These are phyloP conservation scores for Sechiopsis laciniata DNA, from an alignment of 306 rosid genomes.

Conservation along the genomic window DNA sequence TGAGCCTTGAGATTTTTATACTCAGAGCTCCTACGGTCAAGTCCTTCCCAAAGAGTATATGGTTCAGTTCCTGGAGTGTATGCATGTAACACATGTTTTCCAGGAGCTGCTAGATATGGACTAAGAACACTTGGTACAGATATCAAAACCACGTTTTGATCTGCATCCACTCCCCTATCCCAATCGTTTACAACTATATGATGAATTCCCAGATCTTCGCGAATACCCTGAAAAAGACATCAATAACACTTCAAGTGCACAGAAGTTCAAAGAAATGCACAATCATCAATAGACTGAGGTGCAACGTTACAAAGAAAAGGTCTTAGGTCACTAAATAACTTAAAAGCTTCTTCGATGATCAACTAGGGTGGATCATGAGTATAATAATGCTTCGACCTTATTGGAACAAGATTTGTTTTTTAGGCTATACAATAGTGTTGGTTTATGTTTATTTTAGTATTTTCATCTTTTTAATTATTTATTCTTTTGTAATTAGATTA, in stretches of 20 bases:
- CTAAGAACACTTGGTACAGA: slow-evolving; percentile 83
- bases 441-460: no score
- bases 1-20: slow-evolving; percentile 73
- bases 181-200: slow-evolving; percentile 92
- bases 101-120: slow-evolving; percentile 69
- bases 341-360: neutral
- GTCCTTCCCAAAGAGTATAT: slow-evolving; percentile 76
- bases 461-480: no score
- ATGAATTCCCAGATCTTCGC: slow-evolving; percentile 72
- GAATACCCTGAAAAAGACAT: slow-evolving; percentile 40
- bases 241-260: neutral
- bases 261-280: neutral
- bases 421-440: no score
- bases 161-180: slow-evolving; percentile 91
- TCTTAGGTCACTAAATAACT: neutral
- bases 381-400: neutral
- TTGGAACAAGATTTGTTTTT: no score
- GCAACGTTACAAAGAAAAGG: neutral
- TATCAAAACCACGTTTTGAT: slow-evolving; percentile 88
- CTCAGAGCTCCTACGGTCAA: slow-evolving; percentile 65
- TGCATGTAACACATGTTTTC: slow-evolving; percentile 85
- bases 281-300: neutral
- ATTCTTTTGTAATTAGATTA: no score
- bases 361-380: neutral
- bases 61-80: slow-evolving; percentile 93